phyloP scores from a whole-genome alignment of 163 green algal species.

The Scenedesmus sp. region DNA sequence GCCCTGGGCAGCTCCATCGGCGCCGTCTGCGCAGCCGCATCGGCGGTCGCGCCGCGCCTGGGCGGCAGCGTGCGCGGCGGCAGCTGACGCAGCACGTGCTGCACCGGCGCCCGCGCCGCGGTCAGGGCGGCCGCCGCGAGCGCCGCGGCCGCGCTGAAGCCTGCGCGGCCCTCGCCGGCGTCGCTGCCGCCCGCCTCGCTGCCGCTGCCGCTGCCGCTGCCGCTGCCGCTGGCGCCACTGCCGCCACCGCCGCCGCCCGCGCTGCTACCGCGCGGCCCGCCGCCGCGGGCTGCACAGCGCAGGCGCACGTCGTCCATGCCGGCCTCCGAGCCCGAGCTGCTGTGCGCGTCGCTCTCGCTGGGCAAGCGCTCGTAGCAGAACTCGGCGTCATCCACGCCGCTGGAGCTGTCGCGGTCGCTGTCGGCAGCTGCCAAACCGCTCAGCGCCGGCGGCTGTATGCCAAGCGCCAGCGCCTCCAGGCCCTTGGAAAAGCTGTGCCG shows the following conservation, averaged over 20 bases:
- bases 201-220: conserved; percentile 3
- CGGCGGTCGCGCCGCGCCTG: background rate
- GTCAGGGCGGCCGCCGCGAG: background rate
- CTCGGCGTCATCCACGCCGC: background rate
- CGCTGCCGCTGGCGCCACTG: no score
- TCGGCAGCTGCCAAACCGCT: background rate
- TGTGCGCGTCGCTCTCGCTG: conserved; percentile 16
- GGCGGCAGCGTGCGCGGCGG: background rate
- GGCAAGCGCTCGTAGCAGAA: conserved; percentile 18
- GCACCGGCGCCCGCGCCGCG: no score
- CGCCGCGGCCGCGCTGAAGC: background rate
- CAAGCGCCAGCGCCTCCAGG: background rate
- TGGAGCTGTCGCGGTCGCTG: background rate
- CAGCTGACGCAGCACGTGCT: background rate
- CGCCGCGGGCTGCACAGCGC: no score
- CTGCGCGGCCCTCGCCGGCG: background rate
- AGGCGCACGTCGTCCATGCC: no score
- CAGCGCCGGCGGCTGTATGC: background rate
- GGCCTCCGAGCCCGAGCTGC: no score
- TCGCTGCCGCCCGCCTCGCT: conserved; percentile 16
- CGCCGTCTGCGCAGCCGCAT: conserved; percentile 2
- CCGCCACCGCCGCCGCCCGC: no score
- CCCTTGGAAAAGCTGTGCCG: conserved; percentile 18
- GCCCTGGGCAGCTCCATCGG: background rate
- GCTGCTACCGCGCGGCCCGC: no score